Conservation (phyloP, 1,139 yeast genomes). For the Maudiozyma humilis region DNA sequence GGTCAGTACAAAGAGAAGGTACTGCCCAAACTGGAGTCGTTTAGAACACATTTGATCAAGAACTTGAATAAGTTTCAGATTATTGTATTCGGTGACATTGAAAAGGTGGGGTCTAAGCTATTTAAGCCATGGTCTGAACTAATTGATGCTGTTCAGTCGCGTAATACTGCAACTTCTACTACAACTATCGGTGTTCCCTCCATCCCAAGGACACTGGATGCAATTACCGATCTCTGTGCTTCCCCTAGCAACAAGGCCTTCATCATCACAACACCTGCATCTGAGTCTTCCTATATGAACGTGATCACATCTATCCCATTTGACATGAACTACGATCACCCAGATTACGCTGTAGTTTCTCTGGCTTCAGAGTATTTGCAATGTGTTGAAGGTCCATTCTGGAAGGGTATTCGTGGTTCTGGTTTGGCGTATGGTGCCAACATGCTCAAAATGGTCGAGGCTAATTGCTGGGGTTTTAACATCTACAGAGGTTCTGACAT, state of each 20-base stretch:
- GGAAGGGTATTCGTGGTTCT: conserved; percentile 93
- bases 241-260: conserved; percentile 48
- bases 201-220: conserved; percentile 49
- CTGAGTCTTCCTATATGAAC: conserved; percentile 74
- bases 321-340: conserved; percentile 46
- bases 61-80: conserved; percentile 53
- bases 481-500: conserved; percentile 84
- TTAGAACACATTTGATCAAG: conserved; percentile 53
- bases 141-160: conserved; percentile 18
- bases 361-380: conserved; percentile 71
- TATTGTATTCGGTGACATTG: conserved; percentile 62
- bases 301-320: conserved; percentile 54
- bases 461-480: conserved; percentile 57
- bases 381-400: conserved; percentile 93
- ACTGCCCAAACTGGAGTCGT: conserved; percentile 44
- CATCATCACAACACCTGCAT: conserved; percentile 70
- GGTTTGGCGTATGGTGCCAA: conserved; percentile 91
- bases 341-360: conserved; percentile 63
- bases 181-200: conserved; percentile 18
- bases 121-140: conserved; percentile 48
- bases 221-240: conserved; percentile 51
- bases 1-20: conserved; percentile 35
- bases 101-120: conserved; percentile 21
- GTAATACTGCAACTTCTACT: conserved; percentile 3
- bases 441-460: conserved; percentile 51